Evolutionary conservation across 768 basidiomycete species (phyloP).

Genomic region (Lyophyllum semitale): DNA sequence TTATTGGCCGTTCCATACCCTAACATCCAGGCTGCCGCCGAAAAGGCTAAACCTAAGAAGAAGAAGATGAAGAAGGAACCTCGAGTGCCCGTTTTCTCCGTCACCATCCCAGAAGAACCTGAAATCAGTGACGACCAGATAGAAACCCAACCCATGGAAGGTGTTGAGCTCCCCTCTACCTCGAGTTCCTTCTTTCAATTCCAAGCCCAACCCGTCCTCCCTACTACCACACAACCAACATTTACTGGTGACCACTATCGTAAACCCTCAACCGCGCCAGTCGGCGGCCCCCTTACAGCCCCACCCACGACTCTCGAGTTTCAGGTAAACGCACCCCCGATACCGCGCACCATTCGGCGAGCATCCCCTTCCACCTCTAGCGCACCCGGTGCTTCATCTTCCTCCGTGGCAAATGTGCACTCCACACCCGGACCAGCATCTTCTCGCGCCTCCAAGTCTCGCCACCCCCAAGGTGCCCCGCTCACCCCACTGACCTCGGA

Average conservation of each 20-base stretch:
- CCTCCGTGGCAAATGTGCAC: constrained; percentile 8
- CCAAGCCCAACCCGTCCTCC: constrained; percentile 15
- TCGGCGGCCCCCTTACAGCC: constrained; percentile 18
- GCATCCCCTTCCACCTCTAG: constrained; percentile 1
- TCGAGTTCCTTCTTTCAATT: constrained; percentile 22
- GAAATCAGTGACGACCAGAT: constrained; percentile 5
- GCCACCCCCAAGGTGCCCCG: constrained; percentile 22
- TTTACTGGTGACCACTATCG: constrained; percentile 25
- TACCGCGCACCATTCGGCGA: constrained; percentile 1
- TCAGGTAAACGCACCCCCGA: constrained; percentile 11
- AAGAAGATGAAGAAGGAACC: constrained; percentile 21
- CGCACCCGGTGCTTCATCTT: not conserved
- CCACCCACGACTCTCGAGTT: constrained; percentile 23
- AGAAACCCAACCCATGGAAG: constrained; percentile 11
- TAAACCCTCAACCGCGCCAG: constrained; percentile 15
- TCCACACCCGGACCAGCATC: constrained; percentile 8
- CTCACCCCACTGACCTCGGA: constrained; percentile 50
- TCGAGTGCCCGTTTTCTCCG: constrained; percentile 15
- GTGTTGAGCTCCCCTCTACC: constrained; percentile 3
- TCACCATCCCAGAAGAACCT: constrained; percentile 5
- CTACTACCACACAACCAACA: constrained; percentile 10
- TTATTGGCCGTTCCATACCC: constrained; percentile 26
- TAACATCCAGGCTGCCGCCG: constrained; percentile 18
- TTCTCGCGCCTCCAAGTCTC: constrained; percentile 11
- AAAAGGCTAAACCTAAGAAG: constrained; percentile 26